A percentile compares a stretch with the other conserved stretches of the same genome.
Evolutionary conservation across 2,329 filamentous ascomycete species (phyloP).

Genomic region (Colletotrichum aenigma): DNA sequence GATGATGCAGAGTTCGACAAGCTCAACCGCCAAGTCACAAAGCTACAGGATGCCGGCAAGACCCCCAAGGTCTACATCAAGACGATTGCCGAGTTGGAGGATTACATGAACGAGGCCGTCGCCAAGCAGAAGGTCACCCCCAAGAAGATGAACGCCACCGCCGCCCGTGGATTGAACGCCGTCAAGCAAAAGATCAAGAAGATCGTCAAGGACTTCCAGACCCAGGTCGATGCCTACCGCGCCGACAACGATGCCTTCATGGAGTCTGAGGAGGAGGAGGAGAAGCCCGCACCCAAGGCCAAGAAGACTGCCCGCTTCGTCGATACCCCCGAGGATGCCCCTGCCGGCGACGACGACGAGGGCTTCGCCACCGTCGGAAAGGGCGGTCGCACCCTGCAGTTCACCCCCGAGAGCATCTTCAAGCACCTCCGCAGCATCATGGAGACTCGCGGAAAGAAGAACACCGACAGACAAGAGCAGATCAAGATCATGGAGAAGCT

Average conservation of each 20-base stretch:
- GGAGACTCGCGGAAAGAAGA: constrained; percentile 98
- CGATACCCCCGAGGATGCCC: constrained; percentile 53
- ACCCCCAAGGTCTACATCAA: constrained; percentile 92
- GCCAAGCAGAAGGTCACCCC: constrained; percentile 94
- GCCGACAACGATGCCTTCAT: constrained; percentile 87
- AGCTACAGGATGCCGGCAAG: constrained; percentile 77
- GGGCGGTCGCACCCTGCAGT: constrained; percentile 86
- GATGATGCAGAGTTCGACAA: constrained; percentile 81
- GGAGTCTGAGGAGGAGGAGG: constrained; percentile 81
- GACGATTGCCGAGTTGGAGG: constrained; percentile 90
- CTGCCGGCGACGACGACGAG: constrained; percentile 72
- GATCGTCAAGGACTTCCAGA: constrained; percentile 93
- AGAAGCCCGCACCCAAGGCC: constrained; percentile 55
- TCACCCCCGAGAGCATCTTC: constrained; percentile 96
- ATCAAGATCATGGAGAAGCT: constrained; percentile 98
- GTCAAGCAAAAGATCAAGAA: constrained; percentile 99
- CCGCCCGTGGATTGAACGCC: constrained; percentile 91
- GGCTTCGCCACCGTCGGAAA: constrained; percentile 90
- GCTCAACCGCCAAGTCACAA: constrained; percentile 83
- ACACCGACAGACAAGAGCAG: constrained; percentile 93
- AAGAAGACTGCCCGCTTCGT: constrained; percentile 53
- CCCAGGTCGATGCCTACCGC: constrained; percentile 86
- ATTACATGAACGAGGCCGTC: constrained; percentile 90
- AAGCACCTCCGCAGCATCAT: constrained; percentile 94
- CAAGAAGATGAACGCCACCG: constrained; percentile 99